Evolutionary conservation across 352 stramenopile genomes (phyloP).

Genomic region (Plasmopara viticola): DNA sequence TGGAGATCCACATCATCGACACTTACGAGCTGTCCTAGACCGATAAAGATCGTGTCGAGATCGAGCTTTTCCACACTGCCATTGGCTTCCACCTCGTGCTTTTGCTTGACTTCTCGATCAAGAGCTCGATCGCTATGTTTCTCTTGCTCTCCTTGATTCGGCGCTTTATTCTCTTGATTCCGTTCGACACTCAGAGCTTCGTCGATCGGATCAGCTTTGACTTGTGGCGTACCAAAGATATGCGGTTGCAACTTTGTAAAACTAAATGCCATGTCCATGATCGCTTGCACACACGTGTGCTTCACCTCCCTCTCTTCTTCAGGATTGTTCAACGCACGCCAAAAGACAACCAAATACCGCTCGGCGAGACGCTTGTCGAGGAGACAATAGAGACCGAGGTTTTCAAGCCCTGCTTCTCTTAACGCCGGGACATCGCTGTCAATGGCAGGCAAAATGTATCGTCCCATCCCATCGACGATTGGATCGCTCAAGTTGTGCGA

Average conservation of each 20-base stretch:
- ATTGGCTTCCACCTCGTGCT: constrained; percentile 11
- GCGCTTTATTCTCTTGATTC: constrained; percentile 4
- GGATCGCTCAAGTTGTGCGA: constrained; percentile 61
- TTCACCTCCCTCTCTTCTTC: constrained; percentile 76
- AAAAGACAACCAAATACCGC: constrained; percentile 70
- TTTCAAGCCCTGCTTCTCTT: constrained; percentile 66
- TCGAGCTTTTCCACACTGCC: constrained; percentile 31
- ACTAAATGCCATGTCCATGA: constrained; percentile 63
- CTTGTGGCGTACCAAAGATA: constrained; percentile 28
- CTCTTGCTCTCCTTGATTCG: constrained; percentile 1
- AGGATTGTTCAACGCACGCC: constrained; percentile 67
- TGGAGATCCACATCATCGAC: constrained; percentile 66
- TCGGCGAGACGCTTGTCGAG: constrained; percentile 65
- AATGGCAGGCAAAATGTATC: constrained; percentile 71
- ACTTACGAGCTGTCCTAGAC: constrained; percentile 41
- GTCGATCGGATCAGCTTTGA: constrained; percentile 7
- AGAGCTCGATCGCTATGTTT: constrained; percentile 12
- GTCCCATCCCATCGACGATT: constrained; percentile 54
- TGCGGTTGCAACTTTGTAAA: constrained; percentile 53
- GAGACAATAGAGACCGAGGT: constrained; percentile 61
- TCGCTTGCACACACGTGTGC: constrained; percentile 64
- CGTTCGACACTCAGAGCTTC: constrained; percentile 2
- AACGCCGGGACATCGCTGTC: constrained; percentile 70
- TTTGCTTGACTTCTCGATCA: constrained; percentile 19
- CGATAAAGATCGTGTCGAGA: constrained; percentile 54